Conservation (phyloP, 345 rosid species). For the Combretum micranthum region DNA sequence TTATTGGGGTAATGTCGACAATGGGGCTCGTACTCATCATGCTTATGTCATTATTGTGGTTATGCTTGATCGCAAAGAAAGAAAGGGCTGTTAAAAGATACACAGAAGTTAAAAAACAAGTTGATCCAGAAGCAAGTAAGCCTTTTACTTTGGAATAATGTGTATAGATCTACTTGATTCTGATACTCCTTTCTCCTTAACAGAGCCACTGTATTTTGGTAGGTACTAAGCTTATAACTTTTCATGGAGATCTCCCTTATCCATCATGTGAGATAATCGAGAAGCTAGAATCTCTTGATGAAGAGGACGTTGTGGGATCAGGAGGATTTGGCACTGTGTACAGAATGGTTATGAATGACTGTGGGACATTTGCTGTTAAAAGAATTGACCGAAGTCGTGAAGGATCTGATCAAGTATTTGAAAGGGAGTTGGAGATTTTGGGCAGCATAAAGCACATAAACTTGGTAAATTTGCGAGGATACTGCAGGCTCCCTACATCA, state of each 20-base stretch:
- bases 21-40: conserved; percentile 62
- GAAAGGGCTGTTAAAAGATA: conserved; percentile 86
- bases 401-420: conserved; percentile 92
- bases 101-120: conserved; percentile 89
- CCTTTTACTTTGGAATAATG: not conserved
- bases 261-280: conserved; percentile 80
- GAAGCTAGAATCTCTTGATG: conserved; percentile 88
- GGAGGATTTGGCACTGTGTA: conserved; percentile 98
- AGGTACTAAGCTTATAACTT: conserved; percentile 86
- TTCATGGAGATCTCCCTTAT: conserved; percentile 95
- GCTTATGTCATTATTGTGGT: conserved; percentile 66
- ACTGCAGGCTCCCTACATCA: conserved; percentile 77
- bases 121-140: conserved; percentile 54
- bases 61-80: conserved; percentile 72
- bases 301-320: conserved; percentile 89
- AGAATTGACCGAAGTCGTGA: conserved; percentile 73
- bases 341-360: conserved; percentile 97
- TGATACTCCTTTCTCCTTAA: not conserved
- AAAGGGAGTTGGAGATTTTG: conserved; percentile 85
- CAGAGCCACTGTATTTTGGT: conserved; percentile 5
- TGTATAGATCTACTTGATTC: not conserved
- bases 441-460: conserved; percentile 97
- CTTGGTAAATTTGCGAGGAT: conserved; percentile 86
- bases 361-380: conserved; percentile 96
- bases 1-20: conserved; percentile 77